Evolutionary conservation across 2,329 filamentous ascomycete genomes (phyloP), one percentile per base, ranked within the genome.

Genomic region (Ophiostoma sp.): DNA sequence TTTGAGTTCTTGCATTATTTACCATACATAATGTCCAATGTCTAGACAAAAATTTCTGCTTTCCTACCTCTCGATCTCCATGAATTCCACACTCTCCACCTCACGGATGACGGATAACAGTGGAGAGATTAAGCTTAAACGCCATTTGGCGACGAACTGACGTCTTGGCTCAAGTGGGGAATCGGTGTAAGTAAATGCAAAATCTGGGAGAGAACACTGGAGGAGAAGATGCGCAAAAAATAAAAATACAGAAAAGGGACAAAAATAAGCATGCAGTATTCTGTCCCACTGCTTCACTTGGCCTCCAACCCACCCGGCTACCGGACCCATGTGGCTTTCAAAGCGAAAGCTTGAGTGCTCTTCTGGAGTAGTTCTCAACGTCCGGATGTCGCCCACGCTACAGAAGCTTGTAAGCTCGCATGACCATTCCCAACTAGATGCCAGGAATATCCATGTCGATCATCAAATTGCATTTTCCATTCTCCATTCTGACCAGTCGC

Each of bases 91-190:
- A 28, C 55, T 31, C 55, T 57, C 55, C 55, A 12, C 59, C 31
- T 39, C 19, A 19, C 31, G 17, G 31, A 36, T 59, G 59, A 70
- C 31, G 31, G 57, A 36, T 45, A 70, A 70, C 48, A 42, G 33
- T 22, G 50, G 42, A 50, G 33, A 39, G 28, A 39, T 28, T 22
- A 70, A 50, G 48, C 33, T 52, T 70, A 70, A 57, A 52, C 45
- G 64, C 22, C 45, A 69, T 69, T 52, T 52, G 4, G 19, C 19
- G n/a, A 52, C 28, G 7, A 22, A 33, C 28, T 70, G 31, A 42
- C 68, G 68, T 55, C 68, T 70, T 69, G 9, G 28, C 17, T 31
- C 28, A 50, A 52, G 64, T 69, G 64, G 25, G 25, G 63, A 17
- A 25, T 15, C 25, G 17, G 11, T 19, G 25, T 57, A 57, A 42